Conservation (phyloP, 2,329 filamentous ascomycete species). For the Ophiostoma sp. region DNA sequence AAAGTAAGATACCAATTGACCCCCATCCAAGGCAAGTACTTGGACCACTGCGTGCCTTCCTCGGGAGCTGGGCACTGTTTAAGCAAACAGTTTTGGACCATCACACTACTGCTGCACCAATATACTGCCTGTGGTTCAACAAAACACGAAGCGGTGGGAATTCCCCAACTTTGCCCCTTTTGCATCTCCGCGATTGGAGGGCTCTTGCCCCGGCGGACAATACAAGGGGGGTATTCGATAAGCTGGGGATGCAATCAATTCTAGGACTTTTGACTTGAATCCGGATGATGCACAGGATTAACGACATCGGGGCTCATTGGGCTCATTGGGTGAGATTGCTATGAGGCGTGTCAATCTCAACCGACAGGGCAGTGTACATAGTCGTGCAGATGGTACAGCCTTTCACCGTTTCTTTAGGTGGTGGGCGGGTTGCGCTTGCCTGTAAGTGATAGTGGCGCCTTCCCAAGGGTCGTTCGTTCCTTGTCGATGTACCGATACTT, state of each 20-base stretch:
- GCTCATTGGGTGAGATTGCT: constrained; percentile 7
- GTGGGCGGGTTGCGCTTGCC: constrained; percentile 7
- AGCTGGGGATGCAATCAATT: not conserved
- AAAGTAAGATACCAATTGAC: not conserved
- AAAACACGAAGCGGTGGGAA: constrained; percentile 22
- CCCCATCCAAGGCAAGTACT: not conserved
- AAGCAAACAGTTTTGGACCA: not conserved
- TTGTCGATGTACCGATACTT: constrained; percentile 20
- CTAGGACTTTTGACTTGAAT: constrained; percentile 12
- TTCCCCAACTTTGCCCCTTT: constrained; percentile 16
- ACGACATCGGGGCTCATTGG: constrained; percentile 2
- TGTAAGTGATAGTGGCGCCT: not conserved
- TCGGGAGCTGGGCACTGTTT: no score
- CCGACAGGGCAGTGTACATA: not conserved
- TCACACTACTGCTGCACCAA: not conserved
- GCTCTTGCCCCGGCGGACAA: constrained; percentile 12
- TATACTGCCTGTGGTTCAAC: constrained; percentile 19
- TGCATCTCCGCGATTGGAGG: constrained; percentile 5
- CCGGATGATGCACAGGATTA: constrained; percentile 13
- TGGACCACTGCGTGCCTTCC: not conserved
- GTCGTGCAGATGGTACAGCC: not conserved
- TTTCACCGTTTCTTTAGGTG: constrained; percentile 17
- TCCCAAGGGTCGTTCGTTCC: constrained; percentile 5
- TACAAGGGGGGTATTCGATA: not conserved
- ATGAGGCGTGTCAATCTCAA: constrained; percentile 1